Conservation (phyloP, 2,329 filamentous ascomycete genomes). For the Ophiostoma sp. region DNA sequence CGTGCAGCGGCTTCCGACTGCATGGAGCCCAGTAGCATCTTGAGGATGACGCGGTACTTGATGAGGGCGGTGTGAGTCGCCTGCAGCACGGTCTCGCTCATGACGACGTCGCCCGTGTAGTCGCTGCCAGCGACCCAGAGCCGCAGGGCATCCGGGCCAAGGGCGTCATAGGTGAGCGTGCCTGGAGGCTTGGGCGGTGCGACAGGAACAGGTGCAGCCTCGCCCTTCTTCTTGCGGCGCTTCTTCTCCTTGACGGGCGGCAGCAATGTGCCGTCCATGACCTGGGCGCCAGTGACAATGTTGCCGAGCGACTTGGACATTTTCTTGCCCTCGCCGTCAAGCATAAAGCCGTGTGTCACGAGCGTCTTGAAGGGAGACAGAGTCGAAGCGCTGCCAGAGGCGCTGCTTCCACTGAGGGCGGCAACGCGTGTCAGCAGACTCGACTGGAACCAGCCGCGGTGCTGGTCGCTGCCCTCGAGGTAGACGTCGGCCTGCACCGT, state of each 20-base stretch:
- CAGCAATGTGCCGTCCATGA: conserved; percentile 77
- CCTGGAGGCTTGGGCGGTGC: not conserved
- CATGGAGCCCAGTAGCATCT: conserved; percentile 79
- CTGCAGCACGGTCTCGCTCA: conserved; percentile 72
- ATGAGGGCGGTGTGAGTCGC: conserved; percentile 70
- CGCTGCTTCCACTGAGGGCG: conserved; percentile 38
- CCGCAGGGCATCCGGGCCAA: conserved; percentile 81
- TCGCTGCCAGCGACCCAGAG: conserved; percentile 90
- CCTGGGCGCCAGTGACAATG: conserved; percentile 70
- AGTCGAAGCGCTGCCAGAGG: not conserved
- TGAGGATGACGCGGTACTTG: conserved; percentile 85
- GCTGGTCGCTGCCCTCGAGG: conserved; percentile 90
- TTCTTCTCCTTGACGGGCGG: conserved; percentile 60
- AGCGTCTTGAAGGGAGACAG: conserved; percentile 74
- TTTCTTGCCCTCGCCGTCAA: conserved; percentile 86
- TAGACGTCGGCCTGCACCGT: conserved; percentile 69
- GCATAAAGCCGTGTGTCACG: conserved; percentile 92
- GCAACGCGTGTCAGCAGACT: conserved; percentile 84
- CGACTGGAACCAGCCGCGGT: conserved; percentile 98
- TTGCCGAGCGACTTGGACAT: conserved; percentile 99
- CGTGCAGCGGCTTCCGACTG: conserved; percentile 45
- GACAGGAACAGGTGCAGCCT: conserved; percentile 28
- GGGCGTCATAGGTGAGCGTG: conserved; percentile 54
- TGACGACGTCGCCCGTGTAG: conserved; percentile 80
- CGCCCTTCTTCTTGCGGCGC: conserved; percentile 36